phyloP scores from a whole-genome alignment of 495 filamentous ascomycete genomes.

The Daldinia caldariorum region DNA sequence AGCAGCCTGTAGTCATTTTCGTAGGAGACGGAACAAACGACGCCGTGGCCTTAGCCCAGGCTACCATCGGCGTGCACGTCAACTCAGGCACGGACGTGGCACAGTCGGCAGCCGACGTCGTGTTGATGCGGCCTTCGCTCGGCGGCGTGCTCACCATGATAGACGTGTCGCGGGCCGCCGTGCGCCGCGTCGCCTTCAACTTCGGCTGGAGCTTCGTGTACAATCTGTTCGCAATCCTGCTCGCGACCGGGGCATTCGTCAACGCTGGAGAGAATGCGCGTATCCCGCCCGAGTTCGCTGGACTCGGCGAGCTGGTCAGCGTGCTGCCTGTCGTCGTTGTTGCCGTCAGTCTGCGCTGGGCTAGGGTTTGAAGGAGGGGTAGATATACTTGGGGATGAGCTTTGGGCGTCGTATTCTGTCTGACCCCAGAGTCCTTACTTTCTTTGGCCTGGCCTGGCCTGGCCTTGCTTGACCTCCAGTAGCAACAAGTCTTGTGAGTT shows the following conservation, averaged over 20 bases:
- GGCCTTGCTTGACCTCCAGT: background rate
- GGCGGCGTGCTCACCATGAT: slow-evolving; percentile 67
- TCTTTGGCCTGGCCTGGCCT: background rate
- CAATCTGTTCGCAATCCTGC: slow-evolving; percentile 75
- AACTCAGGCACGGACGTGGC: slow-evolving; percentile 71
- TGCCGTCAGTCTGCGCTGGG: slow-evolving; percentile 53
- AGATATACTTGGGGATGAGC: background rate
- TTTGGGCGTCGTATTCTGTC: background rate
- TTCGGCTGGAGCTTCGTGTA: slow-evolving; percentile 80
- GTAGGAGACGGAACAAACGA: slow-evolving; percentile 86
- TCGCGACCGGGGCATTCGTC: slow-evolving; percentile 76
- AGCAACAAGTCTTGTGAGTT: background rate
- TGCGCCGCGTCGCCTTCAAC: slow-evolving; percentile 70
- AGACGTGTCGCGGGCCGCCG: slow-evolving; percentile 64
- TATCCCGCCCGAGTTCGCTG: slow-evolving; percentile 79
- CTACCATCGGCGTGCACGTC: slow-evolving; percentile 78
- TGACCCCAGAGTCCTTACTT: background rate
- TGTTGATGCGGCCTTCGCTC: slow-evolving; percentile 69
- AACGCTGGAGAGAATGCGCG: slow-evolving; percentile 51
- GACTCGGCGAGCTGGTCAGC: slow-evolving; percentile 80
- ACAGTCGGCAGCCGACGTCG: slow-evolving; percentile 72
- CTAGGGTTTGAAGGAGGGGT: slow-evolving; percentile 29
- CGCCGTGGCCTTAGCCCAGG: slow-evolving; percentile 74
- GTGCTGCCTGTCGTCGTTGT: slow-evolving; percentile 76
- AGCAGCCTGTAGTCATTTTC: slow-evolving; percentile 66